phyloP scores from a whole-genome alignment of 139 green algal genomes.

The Chlamydomonas urium region DNA sequence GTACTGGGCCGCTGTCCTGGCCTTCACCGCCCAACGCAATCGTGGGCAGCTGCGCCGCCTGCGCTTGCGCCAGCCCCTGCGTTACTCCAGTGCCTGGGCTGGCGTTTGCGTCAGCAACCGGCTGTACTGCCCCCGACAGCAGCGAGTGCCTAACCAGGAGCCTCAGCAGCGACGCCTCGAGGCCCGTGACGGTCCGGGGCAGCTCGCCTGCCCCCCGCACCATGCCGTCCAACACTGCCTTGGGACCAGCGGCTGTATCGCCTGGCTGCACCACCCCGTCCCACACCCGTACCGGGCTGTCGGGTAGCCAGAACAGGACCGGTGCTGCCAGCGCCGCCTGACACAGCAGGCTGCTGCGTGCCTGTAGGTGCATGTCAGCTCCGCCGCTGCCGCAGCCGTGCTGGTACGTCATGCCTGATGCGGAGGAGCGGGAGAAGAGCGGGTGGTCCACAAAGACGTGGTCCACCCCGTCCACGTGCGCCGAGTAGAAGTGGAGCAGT shows the following conservation, averaged over 20 bases:
- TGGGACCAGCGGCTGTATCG: too few species aligned
- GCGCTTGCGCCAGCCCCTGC: too few species aligned
- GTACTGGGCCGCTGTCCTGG: too few species aligned
- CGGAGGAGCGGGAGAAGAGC: conserved; percentile 25
- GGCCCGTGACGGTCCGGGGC: too few species aligned
- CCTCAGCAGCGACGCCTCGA: too few species aligned
- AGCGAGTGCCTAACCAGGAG: too few species aligned
- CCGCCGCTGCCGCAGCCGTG: conserved; percentile 21
- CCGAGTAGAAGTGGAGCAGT: conserved; percentile 27
- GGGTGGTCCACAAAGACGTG: conserved; percentile 83
- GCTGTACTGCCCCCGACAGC: too few species aligned
- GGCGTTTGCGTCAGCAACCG: background rate
- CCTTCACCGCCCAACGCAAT: too few species aligned
- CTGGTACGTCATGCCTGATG: conserved; percentile 23
- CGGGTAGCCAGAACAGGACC: conserved; percentile 52
- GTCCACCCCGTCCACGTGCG: conserved; percentile 49
- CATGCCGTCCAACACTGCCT: too few species aligned
- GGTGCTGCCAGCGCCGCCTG: conserved; percentile 75
- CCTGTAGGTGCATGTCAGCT: conserved; percentile 40
- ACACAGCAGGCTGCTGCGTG: conserved; percentile 70
- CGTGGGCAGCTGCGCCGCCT: too few species aligned
- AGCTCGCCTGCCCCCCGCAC: too few species aligned
- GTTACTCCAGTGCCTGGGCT: background rate
- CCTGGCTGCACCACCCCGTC: background rate
- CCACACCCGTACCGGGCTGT: background rate